Evolutionary conservation across 768 basidiomycete genomes (phyloP).

Genomic region (Russula dissimulans): DNA sequence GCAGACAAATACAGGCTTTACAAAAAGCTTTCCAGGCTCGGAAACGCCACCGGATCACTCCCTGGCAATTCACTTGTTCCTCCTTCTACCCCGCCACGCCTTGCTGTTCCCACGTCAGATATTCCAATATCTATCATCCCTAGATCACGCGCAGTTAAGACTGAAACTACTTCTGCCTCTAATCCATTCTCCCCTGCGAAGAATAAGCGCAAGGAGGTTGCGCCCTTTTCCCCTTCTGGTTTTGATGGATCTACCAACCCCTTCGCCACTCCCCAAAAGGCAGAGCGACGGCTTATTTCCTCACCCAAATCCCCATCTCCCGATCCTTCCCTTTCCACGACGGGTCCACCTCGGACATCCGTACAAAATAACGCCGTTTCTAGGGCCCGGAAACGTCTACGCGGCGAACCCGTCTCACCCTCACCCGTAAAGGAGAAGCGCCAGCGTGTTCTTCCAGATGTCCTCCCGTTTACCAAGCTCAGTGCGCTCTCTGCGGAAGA

Average conservation of each 20-base stretch:
- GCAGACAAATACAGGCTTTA: conserved; percentile 76
- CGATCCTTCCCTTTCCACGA: conserved; percentile 33
- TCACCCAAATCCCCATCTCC: conserved; percentile 28
- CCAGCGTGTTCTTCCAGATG: conserved; percentile 42
- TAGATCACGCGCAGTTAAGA: conserved; percentile 42
- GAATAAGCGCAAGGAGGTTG: conserved; percentile 35
- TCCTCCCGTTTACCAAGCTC: conserved; percentile 31
- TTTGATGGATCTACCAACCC: conserved; percentile 42
- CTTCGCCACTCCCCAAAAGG: conserved; percentile 25
- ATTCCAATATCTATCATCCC: conserved; percentile 34
- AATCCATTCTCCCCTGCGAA: conserved; percentile 80
- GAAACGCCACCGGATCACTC: conserved; percentile 30
- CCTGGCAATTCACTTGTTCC: conserved; percentile 28
- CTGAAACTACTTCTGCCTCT: conserved; percentile 44
- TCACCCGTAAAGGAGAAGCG: conserved; percentile 74
- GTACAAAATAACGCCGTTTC: conserved; percentile 37
- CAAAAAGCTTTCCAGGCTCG: conserved; percentile 58
- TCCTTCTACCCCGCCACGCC: conserved; percentile 29
- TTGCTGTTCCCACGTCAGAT: conserved; percentile 24
- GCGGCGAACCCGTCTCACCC: conserved; percentile 77
- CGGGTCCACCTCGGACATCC: conserved; percentile 14
- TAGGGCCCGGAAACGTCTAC: conserved; percentile 69
- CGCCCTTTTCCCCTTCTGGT: conserved; percentile 9
- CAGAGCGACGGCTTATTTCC: conserved; percentile 20
- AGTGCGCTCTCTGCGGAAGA: conserved; percentile 22